Conservation (phyloP, 805 yeast species). For the Priceomyces haplophilus region DNA sequence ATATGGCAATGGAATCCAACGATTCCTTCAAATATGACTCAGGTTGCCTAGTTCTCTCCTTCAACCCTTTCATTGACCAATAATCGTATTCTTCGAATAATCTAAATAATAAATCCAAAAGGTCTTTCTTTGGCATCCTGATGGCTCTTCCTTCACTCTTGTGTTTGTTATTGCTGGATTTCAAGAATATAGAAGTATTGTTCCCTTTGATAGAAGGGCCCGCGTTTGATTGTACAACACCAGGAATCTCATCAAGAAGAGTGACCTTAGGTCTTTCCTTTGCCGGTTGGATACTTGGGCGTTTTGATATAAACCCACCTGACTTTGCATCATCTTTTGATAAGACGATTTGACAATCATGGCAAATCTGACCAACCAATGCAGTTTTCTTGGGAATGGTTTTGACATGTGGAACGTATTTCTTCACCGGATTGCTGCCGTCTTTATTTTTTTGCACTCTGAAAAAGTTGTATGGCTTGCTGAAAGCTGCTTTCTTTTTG, state of each 20-base stretch:
- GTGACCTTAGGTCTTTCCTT: conserved; percentile 64
- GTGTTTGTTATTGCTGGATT: conserved; percentile 33
- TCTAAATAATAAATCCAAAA: conserved; percentile 82
- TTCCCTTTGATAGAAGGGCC: conserved; percentile 77
- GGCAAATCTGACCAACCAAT: conserved; percentile 80
- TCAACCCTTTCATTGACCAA: conserved; percentile 92
- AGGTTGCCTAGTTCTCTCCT: conserved; percentile 93
- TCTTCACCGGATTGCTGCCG: conserved; percentile 21
- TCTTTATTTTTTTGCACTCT: conserved; percentile 29
- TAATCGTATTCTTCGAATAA: conserved; percentile 93
- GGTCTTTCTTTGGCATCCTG: conserved; percentile 89
- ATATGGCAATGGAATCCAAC: conserved; percentile 80
- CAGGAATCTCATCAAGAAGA: conserved; percentile 74
- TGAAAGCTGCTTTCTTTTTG: conserved; percentile 13
- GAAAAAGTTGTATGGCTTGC: conserved; percentile 22
- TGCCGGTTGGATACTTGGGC: conserved; percentile 48
- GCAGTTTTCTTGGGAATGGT: conserved; percentile 88
- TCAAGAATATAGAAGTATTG: conserved; percentile 66
- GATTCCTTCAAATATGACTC: conserved; percentile 90
- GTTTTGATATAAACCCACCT: conserved; percentile 50
- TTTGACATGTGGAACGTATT: conserved; percentile 75
- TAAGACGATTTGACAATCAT: conserved; percentile 89
- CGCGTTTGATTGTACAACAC: conserved; percentile 81
- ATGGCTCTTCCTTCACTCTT: conserved; percentile 84
- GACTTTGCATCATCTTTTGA: conserved; percentile 71